Percentiles rank a stretch among this genome's conserved stretches.
Conservation (phyloP, 202 grass and related monocot species). For the Schoenoplectus tabernaemontani region DNA sequence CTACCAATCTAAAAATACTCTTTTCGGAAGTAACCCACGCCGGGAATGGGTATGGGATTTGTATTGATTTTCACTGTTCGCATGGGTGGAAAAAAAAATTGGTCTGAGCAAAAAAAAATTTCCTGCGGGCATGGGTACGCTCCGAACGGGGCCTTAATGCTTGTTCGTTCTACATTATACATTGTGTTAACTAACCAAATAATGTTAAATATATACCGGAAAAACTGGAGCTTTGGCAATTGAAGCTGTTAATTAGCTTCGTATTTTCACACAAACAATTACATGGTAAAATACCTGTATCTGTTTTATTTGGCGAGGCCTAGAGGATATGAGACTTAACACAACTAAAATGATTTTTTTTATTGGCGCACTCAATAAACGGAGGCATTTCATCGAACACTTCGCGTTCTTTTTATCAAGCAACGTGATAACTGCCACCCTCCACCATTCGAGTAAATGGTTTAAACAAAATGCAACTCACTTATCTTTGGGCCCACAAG, state of each 20-base stretch:
- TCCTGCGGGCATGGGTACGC: too few relatives aligned
- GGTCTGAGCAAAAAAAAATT: too few relatives aligned
- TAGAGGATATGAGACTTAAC: not conserved
- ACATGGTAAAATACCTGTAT: not conserved
- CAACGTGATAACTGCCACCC: not conserved
- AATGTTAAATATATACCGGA: not conserved
- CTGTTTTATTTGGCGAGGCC: not conserved
- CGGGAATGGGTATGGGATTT: too few relatives aligned
- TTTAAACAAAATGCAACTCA: too few relatives aligned
- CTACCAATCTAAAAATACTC: not conserved
- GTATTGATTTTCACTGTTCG: too few relatives aligned
- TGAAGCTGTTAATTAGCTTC: not conserved
- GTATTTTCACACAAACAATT: not conserved
- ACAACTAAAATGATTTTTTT: not conserved
- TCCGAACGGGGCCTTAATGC: too few relatives aligned
- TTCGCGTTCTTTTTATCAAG: not conserved
- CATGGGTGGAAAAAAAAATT: too few relatives aligned
- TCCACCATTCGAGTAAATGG: too few relatives aligned
- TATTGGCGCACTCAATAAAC: not conserved
- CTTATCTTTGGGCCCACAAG: slow-evolving; percentile 68
- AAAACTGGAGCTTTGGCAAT: not conserved
- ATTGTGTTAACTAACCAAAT: not conserved
- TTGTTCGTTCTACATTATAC: not conserved
- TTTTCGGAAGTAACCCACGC: too few relatives aligned
- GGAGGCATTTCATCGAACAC: slow-evolving; percentile 11